These are phyloP conservation scores for Plasmodium ovale DNA, from an alignment of 169 alveolate genomes.

Conservation along the genomic window DNA sequence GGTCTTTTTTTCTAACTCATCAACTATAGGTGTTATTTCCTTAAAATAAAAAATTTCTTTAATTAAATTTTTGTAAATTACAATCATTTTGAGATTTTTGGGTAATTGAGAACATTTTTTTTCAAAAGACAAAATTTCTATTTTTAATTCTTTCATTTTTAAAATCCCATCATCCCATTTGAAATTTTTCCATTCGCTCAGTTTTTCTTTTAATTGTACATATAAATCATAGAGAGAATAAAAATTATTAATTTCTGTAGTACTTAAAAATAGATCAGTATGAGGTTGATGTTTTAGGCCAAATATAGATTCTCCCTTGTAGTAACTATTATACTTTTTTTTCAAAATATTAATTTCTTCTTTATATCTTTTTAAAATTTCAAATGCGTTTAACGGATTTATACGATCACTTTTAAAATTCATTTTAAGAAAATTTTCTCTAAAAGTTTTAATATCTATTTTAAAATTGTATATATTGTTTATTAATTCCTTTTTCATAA, in stretches of 20 bases:
- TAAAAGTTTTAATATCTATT: constrained; percentile 23
- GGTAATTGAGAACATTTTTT: constrained; percentile 79
- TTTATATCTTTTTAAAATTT: constrained; percentile 78
- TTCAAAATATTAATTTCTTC: constrained; percentile 81
- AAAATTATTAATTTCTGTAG: constrained; percentile 93
- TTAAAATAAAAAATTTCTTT: constrained; percentile 73
- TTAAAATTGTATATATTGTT: constrained; percentile 47
- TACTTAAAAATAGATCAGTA: constrained; percentile 95
- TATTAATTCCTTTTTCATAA: constrained; percentile 56
- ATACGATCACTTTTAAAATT: constrained; percentile 39
- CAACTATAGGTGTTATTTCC: constrained; percentile 91
- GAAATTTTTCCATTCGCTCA: constrained; percentile 92
- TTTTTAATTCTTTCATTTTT: constrained; percentile 95
- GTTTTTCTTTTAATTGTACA: constrained; percentile 78
- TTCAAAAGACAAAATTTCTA: constrained; percentile 92
- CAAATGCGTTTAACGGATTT: constrained; percentile 76
- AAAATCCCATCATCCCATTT: constrained; percentile 94
- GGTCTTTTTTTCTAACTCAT: constrained; percentile 92
- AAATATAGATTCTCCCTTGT: constrained; percentile 94
- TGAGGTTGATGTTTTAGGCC: constrained; percentile 94
- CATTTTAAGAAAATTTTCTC: constrained; percentile 75
- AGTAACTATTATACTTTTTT: constrained; percentile 91
- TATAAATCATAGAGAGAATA: constrained; percentile 94
- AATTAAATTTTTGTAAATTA: constrained; percentile 59
- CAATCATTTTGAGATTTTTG: constrained; percentile 78